phyloP scores from a whole-genome alignment of 345 rosid species.

The Nasturtium officinale region DNA sequence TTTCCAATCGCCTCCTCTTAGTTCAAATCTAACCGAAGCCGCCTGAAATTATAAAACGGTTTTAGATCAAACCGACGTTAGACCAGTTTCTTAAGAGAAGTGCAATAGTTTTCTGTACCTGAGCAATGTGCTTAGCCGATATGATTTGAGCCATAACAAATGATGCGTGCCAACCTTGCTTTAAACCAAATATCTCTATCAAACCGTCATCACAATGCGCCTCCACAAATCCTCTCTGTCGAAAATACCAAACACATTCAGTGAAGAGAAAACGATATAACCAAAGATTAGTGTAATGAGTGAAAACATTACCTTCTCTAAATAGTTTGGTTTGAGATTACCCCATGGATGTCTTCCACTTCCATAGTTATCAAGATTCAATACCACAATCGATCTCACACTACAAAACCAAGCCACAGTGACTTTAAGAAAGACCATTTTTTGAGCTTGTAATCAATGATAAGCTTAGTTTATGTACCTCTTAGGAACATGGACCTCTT shows the following conservation, averaged over 20 bases:
- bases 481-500: slow-evolving; percentile 71
- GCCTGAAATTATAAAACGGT: slow-evolving; percentile 51
- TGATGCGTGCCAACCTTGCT: slow-evolving; percentile 99
- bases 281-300: not conserved
- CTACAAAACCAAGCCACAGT: slow-evolving; percentile 44
- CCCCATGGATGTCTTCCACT: slow-evolving; percentile 99
- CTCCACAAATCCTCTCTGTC: slow-evolving; percentile 90
- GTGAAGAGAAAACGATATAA: not conserved
- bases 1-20: slow-evolving; percentile 90
- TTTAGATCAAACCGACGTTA: slow-evolving; percentile 4
- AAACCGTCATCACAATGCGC: slow-evolving; percentile 93
- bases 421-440: not conserved
- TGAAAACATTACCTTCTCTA: slow-evolving; percentile 72
- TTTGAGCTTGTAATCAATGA: not conserved
- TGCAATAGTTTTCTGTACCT: slow-evolving; percentile 48
- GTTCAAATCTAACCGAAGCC: slow-evolving; percentile 81
- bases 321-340: slow-evolving; percentile 66
- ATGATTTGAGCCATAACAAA: slow-evolving; percentile 97
- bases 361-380: slow-evolving; percentile 90
- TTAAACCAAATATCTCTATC: slow-evolving; percentile 89
- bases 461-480: slow-evolving; percentile 46
- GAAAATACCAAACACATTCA: not conserved
- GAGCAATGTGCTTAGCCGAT: slow-evolving; percentile 94
- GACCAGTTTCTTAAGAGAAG: not conserved
- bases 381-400: slow-evolving; percentile 83